Conservation (phyloP, 768 basidiomycete species). For the Boletus eberwhitei region DNA sequence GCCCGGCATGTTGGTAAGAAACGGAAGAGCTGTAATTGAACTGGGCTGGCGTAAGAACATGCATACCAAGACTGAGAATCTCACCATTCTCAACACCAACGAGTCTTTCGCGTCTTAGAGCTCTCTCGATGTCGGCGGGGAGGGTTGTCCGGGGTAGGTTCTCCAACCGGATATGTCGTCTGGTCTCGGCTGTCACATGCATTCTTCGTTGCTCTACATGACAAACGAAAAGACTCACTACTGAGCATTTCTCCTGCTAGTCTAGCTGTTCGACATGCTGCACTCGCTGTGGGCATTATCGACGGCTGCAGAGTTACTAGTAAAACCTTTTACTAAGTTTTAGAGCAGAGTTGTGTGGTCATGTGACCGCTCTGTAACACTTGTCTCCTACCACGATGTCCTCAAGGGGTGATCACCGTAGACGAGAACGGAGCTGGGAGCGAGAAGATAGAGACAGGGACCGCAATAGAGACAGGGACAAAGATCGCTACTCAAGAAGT, state of each 20-base stretch:
- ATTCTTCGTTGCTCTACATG: constrained; percentile 3
- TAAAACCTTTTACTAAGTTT: too few species aligned
- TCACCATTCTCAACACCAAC: constrained; percentile 44
- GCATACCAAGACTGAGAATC: not conserved
- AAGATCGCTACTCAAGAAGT: constrained; percentile 43
- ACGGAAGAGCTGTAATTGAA: constrained; percentile 55
- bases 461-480: constrained; percentile 34
- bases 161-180: constrained; percentile 44
- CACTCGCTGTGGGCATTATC: constrained; percentile 20
- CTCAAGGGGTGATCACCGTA: constrained; percentile 51
- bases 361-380: constrained; percentile 22
- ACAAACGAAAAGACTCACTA: constrained; percentile 11
- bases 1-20: constrained; percentile 61
- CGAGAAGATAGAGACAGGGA: constrained; percentile 34
- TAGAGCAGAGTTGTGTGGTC: constrained; percentile 7
- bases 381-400: constrained; percentile 48
- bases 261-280: constrained; percentile 20
- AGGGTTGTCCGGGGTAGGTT: constrained; percentile 52
- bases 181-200: constrained; percentile 18
- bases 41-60: constrained; percentile 33
- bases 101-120: constrained; percentile 39
- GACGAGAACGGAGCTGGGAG: constrained; percentile 66
- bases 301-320: not conserved
- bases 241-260: constrained; percentile 3
- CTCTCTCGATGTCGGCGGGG: constrained; percentile 52